Evolutionary conservation across 768 basidiomycete genomes (phyloP), one percentile per base, ranked within the genome.

Genomic region (Lactarius deliciosus): DNA sequence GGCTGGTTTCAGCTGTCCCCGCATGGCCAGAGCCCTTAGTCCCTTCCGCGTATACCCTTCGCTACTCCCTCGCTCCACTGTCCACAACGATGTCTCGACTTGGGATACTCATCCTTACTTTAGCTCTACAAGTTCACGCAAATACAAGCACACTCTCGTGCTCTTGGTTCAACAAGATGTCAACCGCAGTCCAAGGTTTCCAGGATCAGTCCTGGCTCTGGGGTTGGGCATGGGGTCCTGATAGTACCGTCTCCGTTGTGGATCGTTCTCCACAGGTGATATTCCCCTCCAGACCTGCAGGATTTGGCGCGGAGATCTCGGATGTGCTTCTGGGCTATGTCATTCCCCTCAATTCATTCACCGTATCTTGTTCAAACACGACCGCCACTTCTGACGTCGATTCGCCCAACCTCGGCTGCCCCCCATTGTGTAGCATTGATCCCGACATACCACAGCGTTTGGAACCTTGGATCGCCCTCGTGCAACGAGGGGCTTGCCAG

Each of bases 391-490:
- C 66, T 64, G n/a, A 71, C 75, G 32, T 54, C 10, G 63, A 61
- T 16, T 20, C 45, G 8, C 64, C 59, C 16, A 89, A 90, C 64
- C 77, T 78, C 2, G 92, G 86, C 15, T 94, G 92, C 73, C 90
- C 92, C 5, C 76, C 80, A 3, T 80, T 93, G 22, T 93, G 92
- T 65, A 70, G 83, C 3, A 75, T 72, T 54, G 87, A 87, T 1
- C 77, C 81, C 2, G 74, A 84, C 66, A 76, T 80, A 20, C 92
- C 91, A 0, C 82, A 84, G 64, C 79, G 77, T 25, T 80, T 82
- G 15, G 92, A 93, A 64, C 80, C 86, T 11, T 96, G 93, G 90
- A 92, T 98, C 74, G 96, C 94, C 0, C 83, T 98, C 59, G 88
- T 97, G 0, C 90, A 96, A 75, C 81, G 96, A 47, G 96, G 96